Conservation (phyloP, 768 basidiomycete species). For the Hydnum rufescens region DNA sequence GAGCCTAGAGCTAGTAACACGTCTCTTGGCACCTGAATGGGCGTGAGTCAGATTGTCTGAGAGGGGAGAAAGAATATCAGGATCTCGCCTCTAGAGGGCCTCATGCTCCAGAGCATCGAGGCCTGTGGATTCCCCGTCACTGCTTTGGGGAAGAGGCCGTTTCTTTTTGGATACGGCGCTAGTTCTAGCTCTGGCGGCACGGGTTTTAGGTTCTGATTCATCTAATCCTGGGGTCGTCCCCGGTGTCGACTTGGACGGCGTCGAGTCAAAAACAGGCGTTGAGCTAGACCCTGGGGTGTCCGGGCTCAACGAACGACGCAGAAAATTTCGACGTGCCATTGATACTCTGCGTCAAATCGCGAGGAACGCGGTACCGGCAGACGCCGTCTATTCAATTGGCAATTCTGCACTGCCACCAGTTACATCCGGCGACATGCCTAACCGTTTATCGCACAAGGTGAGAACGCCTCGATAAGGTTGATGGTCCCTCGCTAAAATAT, state of each 20-base stretch:
- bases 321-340: too few species aligned
- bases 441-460: slow-evolving; percentile 50
- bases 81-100: background rate
- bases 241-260: background rate
- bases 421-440: slow-evolving; percentile 27
- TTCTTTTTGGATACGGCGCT: slow-evolving; percentile 8
- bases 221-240: background rate
- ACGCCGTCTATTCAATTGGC: background rate
- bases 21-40: too few species aligned
- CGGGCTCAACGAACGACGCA: too few species aligned
- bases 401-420: background rate
- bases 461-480: background rate
- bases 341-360: too few species aligned
- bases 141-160: background rate
- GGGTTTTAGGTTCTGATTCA: background rate
- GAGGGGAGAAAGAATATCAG: too few species aligned
- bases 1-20: too few species aligned
- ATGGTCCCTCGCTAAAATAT: background rate
- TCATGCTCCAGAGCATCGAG: background rate
- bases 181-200: slow-evolving; percentile 4
- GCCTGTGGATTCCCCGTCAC: background rate
- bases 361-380: background rate
- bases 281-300: too few species aligned
- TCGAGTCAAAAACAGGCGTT: background rate
- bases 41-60: too few species aligned